These are phyloP conservation scores for Lagerstroemia speciosa DNA, from an alignment of 345 rosid species.

Conservation along the genomic window DNA sequence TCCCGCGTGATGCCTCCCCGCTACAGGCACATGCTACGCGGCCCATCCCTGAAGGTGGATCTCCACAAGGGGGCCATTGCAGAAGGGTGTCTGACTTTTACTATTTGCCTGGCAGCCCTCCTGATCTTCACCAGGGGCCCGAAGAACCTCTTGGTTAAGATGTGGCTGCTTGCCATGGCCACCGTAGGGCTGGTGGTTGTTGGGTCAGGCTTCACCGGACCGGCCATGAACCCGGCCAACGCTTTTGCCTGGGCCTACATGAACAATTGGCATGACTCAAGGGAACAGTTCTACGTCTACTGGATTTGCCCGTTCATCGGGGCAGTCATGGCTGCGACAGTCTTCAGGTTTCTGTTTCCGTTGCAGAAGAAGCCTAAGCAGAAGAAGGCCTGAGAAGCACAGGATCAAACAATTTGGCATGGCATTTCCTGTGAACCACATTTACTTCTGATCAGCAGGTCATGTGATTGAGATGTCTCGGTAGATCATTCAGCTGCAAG, in stretches of 20 bases:
- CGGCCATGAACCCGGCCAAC: slow-evolving; percentile 67
- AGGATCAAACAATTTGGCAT: no score
- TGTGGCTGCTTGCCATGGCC: slow-evolving; percentile 36
- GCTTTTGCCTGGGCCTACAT: slow-evolving; percentile 75
- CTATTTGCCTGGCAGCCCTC: slow-evolving; percentile 31
- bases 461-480: neutral
- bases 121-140: slow-evolving; percentile 44
- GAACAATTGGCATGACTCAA: slow-evolving; percentile 44
- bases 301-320: slow-evolving; percentile 59
- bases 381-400: slow-evolving; percentile 15
- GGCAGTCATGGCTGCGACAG: slow-evolving; percentile 39
- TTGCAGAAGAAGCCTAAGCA: slow-evolving; percentile 13
- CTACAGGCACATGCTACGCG: slow-evolving; percentile 36
- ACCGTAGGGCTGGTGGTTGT: slow-evolving; percentile 34
- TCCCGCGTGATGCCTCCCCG: slow-evolving; percentile 35
- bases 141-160: slow-evolving; percentile 27
- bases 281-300: slow-evolving; percentile 63
- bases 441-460: neutral
- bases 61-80: slow-evolving; percentile 50
- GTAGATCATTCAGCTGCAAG: neutral
- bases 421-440: neutral
- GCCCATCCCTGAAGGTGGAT: slow-evolving; percentile 53
- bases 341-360: slow-evolving; percentile 25
- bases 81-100: slow-evolving; percentile 45
- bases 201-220: slow-evolving; percentile 55